phyloP scores from a whole-genome alignment of 305 asterid species.

The Rubia balearica region DNA sequence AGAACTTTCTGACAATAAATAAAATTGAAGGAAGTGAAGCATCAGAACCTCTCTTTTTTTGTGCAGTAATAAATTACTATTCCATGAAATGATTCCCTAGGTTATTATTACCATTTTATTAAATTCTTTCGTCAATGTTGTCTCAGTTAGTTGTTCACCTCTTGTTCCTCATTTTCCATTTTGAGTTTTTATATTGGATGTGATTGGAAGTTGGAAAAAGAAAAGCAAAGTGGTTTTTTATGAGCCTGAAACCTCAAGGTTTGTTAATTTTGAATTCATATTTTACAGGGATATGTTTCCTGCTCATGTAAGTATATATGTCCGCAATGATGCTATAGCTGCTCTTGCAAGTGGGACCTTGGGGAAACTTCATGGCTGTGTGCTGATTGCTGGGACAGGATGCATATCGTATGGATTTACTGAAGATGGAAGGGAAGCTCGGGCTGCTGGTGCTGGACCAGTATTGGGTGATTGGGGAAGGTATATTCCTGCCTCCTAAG shows the following conservation, averaged over 20 bases:
- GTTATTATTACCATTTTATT: background rate
- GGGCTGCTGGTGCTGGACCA: slow-evolving; percentile 97
- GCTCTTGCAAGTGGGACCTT: slow-evolving; percentile 99
- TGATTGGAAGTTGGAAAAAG: background rate
- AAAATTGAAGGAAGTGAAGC: background rate
- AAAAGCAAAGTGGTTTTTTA: background rate
- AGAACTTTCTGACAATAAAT: background rate
- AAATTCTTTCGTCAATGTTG: background rate
- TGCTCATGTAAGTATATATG: slow-evolving; percentile 51
- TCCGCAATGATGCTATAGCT: slow-evolving; percentile 87
- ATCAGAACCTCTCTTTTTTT: background rate
- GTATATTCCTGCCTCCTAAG: slow-evolving; percentile 29
- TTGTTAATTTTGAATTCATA: slow-evolving; percentile 17
- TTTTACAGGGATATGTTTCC: slow-evolving; percentile 63
- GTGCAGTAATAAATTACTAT: background rate
- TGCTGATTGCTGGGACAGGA: slow-evolving; percentile 90
- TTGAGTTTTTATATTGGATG: background rate
- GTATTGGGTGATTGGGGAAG: slow-evolving; percentile 99
- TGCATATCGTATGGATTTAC: slow-evolving; percentile 88
- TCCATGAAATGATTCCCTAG: background rate
- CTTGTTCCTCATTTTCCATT: background rate
- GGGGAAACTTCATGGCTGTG: slow-evolving; percentile 93
- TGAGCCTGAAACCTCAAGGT: slow-evolving; percentile 9
- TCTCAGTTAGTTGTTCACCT: background rate
- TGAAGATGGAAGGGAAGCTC: slow-evolving; percentile 86